Evolutionary conservation across 805 yeast species (phyloP).

Genomic region (Wickerhamomyces rabaulensis): DNA sequence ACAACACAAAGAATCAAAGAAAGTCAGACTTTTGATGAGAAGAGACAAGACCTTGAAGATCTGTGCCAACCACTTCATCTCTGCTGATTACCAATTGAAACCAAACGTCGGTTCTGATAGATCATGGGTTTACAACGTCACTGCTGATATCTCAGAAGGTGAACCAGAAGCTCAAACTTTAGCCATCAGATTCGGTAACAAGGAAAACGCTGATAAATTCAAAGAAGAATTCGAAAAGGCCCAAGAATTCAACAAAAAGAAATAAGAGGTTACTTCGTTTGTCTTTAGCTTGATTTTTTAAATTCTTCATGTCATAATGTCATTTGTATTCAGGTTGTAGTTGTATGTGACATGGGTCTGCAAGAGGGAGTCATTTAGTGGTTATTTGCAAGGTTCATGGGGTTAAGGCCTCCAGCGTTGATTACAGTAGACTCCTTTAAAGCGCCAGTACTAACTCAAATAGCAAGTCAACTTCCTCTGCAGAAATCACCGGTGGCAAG

Average conservation of each 20-base stretch:
- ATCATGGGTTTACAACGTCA: constrained; percentile 95
- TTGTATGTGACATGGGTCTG: no score
- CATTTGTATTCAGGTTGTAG: neutral
- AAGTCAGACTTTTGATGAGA: constrained; percentile 94
- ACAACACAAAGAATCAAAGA: constrained; percentile 76
- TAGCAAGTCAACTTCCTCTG: no score
- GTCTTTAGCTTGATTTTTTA: neutral
- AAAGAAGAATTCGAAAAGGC: constrained; percentile 89
- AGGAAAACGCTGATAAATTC: constrained; percentile 92
- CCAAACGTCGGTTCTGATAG: constrained; percentile 96
- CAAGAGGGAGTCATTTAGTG: no score
- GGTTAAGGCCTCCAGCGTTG: no score
- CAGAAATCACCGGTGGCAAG: no score
- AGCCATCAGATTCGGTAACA: constrained; percentile 91
- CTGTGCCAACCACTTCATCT: constrained; percentile 92
- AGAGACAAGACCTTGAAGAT: constrained; percentile 97
- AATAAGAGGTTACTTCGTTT: neutral
- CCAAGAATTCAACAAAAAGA: constrained; percentile 56
- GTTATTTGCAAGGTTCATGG: no score
- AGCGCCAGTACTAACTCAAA: no score
- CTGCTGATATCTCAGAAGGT: constrained; percentile 94
- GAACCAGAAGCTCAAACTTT: constrained; percentile 93
- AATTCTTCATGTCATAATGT: neutral
- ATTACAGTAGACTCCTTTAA: no score
- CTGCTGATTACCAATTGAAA: constrained; percentile 75